These are phyloP conservation scores for Yamadazyma tumulicola DNA, from an alignment of 805 yeast species.

Conservation along the genomic window DNA sequence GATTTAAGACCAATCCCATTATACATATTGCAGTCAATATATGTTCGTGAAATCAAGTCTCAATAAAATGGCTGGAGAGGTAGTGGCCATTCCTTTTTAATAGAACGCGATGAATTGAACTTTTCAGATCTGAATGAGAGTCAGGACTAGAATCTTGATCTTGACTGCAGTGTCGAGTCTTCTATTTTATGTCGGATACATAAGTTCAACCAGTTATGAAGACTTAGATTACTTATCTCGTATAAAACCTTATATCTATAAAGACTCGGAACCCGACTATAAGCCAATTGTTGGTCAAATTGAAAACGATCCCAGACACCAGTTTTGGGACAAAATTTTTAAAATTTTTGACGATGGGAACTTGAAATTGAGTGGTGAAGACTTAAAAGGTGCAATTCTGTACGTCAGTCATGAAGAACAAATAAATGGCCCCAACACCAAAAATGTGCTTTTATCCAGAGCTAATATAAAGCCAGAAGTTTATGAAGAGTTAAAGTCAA, in stretches of 20 bases:
- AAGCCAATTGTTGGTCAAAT: constrained; percentile 14
- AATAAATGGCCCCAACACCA: constrained; percentile 17
- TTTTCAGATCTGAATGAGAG: constrained; percentile 4
- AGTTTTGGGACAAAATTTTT: constrained; percentile 28
- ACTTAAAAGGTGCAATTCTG: constrained; percentile 17
- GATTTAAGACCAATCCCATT: constrained; percentile 12
- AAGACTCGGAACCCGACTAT: constrained; percentile 3
- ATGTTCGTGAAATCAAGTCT: too few species aligned
- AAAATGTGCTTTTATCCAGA: constrained; percentile 22
- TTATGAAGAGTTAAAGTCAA: constrained; percentile 18
- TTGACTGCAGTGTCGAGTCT: neutral
- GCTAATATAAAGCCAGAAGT: constrained; percentile 23
- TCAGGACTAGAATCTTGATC: constrained; percentile 5
- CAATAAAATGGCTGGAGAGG: too few species aligned
- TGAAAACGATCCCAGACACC: constrained; percentile 15
- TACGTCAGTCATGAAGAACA: constrained; percentile 19
- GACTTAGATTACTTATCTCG: constrained; percentile 5
- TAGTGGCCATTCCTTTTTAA: neutral
- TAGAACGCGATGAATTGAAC: neutral
- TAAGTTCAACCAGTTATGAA: neutral
- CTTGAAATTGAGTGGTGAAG: constrained; percentile 14
- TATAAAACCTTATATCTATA: constrained; percentile 6
- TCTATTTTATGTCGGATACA: constrained; percentile 4
- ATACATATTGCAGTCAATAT: too few species aligned
- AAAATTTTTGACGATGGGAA: constrained; percentile 17